These are phyloP conservation scores for Yamadazyma trypodendri DNA, from an alignment of 1,139 yeast species.

Conservation along the genomic window DNA sequence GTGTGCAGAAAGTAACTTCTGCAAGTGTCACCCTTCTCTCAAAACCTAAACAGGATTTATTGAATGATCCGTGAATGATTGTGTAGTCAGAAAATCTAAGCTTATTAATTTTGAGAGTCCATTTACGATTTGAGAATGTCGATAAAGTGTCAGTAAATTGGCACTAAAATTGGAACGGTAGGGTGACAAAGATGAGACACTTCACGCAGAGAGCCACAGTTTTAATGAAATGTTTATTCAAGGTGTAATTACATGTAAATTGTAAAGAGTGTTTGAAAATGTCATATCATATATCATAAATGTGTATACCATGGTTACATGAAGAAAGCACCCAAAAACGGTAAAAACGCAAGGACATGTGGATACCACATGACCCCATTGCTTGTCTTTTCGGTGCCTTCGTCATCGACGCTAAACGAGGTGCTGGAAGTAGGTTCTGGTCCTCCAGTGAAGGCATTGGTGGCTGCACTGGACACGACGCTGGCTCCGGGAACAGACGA, in stretches of 20 bases:
- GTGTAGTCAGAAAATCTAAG: background rate
- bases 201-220: no score
- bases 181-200: no score
- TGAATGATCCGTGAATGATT: conserved; percentile 1
- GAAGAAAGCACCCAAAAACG: background rate
- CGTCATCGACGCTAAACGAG: conserved; percentile 2
- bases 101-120: background rate
- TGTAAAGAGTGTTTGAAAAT: no score
- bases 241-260: no score
- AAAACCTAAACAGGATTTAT: no score
- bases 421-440: conserved; percentile 7
- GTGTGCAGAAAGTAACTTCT: no score
- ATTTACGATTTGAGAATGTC: background rate
- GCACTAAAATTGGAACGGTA: no score
- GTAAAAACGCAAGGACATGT: background rate
- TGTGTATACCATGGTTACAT: no score
- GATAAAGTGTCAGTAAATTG: background rate
- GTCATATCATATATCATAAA: no score
- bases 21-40: no score
- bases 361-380: conserved; percentile 1
- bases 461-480: conserved; percentile 13
- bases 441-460: conserved; percentile 16
- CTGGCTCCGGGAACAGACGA: conserved; percentile 14
- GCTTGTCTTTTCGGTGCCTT: background rate
- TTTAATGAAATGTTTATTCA: no score